These are phyloP conservation scores for Aspergillus ruber DNA, from an alignment of 2,329 filamentous ascomycete species.

Conservation along the genomic window DNA sequence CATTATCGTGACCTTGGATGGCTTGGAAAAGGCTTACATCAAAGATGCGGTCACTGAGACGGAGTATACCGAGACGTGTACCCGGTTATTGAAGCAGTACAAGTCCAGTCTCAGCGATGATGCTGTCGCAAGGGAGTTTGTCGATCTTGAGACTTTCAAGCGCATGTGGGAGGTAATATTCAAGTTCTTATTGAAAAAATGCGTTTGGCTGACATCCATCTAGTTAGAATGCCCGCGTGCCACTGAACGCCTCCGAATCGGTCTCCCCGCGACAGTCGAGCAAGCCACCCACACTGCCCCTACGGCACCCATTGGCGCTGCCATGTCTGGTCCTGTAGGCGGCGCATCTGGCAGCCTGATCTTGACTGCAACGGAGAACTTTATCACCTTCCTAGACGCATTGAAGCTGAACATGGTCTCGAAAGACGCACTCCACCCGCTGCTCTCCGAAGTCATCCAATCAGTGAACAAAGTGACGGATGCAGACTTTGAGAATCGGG, in stretches of 20 bases:
- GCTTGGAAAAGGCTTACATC: slow-evolving; percentile 91
- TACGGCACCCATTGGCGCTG: slow-evolving; percentile 32
- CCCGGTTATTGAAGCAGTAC: slow-evolving; percentile 90
- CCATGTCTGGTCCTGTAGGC: slow-evolving; percentile 21
- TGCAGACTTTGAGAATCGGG: slow-evolving; percentile 86
- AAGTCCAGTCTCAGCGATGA: slow-evolving; percentile 90
- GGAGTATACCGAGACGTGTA: slow-evolving; percentile 95
- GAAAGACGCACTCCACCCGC: slow-evolving; percentile 92
- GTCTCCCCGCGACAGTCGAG: slow-evolving; percentile 77
- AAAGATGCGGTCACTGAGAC: slow-evolving; percentile 88
- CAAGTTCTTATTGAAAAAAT: neutral
- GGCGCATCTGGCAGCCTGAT: slow-evolving; percentile 61
- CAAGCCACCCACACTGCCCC: slow-evolving; percentile 49
- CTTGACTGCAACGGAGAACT: slow-evolving; percentile 88
- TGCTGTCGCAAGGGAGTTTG: slow-evolving; percentile 79
- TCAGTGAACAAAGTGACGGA: slow-evolving; percentile 96
- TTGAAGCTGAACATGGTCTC: slow-evolving; percentile 85
- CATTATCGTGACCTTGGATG: slow-evolving; percentile 91
- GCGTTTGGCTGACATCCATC: slow-evolving; percentile 8
- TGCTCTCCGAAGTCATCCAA: slow-evolving; percentile 92
- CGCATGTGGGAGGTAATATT: slow-evolving; percentile 75
- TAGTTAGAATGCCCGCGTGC: slow-evolving; percentile 92
- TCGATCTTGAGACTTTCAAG: slow-evolving; percentile 85
- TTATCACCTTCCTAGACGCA: slow-evolving; percentile 96
- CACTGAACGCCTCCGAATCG: slow-evolving; percentile 84